These are phyloP conservation scores for Apiospora koreana DNA, from an alignment of 2,329 filamentous ascomycete genomes.

Conservation along the genomic window DNA sequence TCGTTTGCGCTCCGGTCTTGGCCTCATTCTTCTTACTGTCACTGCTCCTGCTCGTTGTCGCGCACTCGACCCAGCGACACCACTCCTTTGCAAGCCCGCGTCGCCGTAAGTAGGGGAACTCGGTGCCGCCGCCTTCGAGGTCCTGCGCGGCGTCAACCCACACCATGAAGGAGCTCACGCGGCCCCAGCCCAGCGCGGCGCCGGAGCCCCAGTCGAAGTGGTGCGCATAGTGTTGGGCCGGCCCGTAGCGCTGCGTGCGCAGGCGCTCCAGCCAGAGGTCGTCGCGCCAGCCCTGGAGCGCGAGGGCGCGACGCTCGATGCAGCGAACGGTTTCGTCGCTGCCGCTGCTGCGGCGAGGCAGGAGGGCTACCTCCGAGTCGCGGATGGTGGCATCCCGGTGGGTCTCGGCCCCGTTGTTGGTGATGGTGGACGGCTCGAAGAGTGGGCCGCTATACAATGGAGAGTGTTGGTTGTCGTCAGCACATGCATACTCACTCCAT, in stretches of 20 bases:
- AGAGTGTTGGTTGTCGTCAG: neutral
- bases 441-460: conserved; percentile 32
- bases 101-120: conserved; percentile 47
- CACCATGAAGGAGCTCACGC: conserved; percentile 56
- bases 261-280: conserved; percentile 55
- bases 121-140: conserved; percentile 50
- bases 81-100: conserved; percentile 37
- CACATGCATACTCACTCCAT: neutral
- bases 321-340: conserved; percentile 29
- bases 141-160: conserved; percentile 43
- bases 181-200: conserved; percentile 47
- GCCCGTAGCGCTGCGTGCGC: conserved; percentile 50
- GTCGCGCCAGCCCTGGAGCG: conserved; percentile 54
- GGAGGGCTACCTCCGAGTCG: conserved; percentile 53
- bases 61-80: conserved; percentile 53
- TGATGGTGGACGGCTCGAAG: conserved; percentile 53
- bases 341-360: conserved; percentile 42
- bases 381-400: conserved; percentile 46
- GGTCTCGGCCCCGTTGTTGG: conserved; percentile 44
- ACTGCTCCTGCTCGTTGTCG: conserved; percentile 11
- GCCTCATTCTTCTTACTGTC: conserved; percentile 6
- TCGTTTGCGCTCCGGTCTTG: conserved; percentile 13
- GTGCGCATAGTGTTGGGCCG: conserved; percentile 51
- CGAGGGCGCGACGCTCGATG: conserved; percentile 47
- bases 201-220: conserved; percentile 59